Percentiles rank a stretch among this genome's conserved stretches.
phyloP scores from a whole-genome alignment of 2,329 filamentous ascomycete species.

The Ceratocystiopsis minuta region DNA sequence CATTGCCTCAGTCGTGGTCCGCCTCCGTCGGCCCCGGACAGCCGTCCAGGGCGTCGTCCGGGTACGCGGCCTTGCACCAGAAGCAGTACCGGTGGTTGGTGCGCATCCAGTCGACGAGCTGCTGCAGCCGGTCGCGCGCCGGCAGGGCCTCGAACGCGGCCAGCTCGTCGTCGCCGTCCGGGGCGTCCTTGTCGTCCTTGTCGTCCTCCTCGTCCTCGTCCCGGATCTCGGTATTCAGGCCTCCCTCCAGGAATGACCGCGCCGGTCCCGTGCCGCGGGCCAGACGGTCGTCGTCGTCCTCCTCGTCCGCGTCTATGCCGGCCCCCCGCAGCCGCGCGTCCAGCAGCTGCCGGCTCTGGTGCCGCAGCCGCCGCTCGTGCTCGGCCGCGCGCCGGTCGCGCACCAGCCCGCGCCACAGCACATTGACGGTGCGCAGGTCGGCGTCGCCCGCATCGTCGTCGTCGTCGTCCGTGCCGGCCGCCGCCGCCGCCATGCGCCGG shows the following conservation, averaged over 20 bases:
- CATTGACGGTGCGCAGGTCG: constrained; percentile 44
- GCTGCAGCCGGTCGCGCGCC: constrained; percentile 45
- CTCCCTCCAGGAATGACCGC: constrained; percentile 13
- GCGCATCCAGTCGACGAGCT: constrained; percentile 51
- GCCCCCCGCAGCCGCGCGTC: constrained; percentile 3
- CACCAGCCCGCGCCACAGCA: constrained; percentile 65
- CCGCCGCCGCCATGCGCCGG: constrained; percentile 39
- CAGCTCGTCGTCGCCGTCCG: constrained; percentile 72
- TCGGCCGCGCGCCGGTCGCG: constrained; percentile 52
- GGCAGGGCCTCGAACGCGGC: constrained; percentile 60
- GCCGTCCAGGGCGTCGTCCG: constrained; percentile 57
- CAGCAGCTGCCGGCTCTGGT: constrained; percentile 35
- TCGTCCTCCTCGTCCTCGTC: constrained; percentile 47
- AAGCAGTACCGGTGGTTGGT: constrained; percentile 70
- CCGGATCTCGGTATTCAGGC: constrained; percentile 24
- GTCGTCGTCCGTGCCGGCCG: constrained; percentile 9
- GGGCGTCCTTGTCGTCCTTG: constrained; percentile 45
- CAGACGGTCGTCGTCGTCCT: constrained; percentile 54
- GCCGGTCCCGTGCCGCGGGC: constrained; percentile 45
- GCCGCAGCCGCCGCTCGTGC: constrained; percentile 44
- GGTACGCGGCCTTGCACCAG: constrained; percentile 82
- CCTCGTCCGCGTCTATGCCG: constrained; percentile 36
- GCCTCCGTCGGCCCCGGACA: constrained; percentile 81
- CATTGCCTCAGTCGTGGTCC: constrained; percentile 37
- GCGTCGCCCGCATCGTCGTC: constrained; percentile 17